Evolutionary conservation across 2,329 filamentous ascomycete genomes (phyloP), one percentile per base, ranked within the genome.

Genomic region (Hypoxylon sp.): DNA sequence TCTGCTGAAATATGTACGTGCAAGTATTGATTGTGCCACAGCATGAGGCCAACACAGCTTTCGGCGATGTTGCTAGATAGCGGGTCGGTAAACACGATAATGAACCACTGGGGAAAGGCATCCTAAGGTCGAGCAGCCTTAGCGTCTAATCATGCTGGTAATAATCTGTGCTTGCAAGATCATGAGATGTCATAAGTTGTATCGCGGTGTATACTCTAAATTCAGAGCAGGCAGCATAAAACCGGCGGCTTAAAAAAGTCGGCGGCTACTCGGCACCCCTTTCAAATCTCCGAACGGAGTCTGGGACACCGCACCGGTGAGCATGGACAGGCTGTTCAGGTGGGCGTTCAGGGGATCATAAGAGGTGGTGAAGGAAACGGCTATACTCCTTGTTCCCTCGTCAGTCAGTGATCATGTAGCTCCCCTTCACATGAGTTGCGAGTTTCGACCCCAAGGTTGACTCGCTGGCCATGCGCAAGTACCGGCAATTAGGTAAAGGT

Each of bases 141-240:
- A 34, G 42, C 23, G 34, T 45, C 30, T 27, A 46, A 35, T 32
- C 37, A 50, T 51, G 53, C 6, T 25, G 5, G 21, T 25, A 25
- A 25, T n/a, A n/a, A n/a, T n/a, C n/a, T n/a, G n/a, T n/a, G n/a
- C 40, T 31, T 44, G 27, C 48, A 37, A 56, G 46, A 49, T 59
- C 53, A 59, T 52, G 49, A 57, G 49, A 59, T 41, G 53, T 57
- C 56, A 59, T 53, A 15, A 59, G 52, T 51, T 45, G 46, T 45
- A 44, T 27, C 26, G 16, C 37, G 23, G 29, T 48, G 45, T 42
- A 49, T 31, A 37, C 12, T 41, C 16, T 45, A 47, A 47, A 42
- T 46, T 19, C 29, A 44, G 27, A 35, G 37, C 43, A 47, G 47
- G 23, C 23, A 36, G 34, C 32, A 49, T 23, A 35, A 16, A 32